These are phyloP conservation scores for Coniella vitis DNA, from an alignment of 2,329 filamentous ascomycete species.

Conservation along the genomic window DNA sequence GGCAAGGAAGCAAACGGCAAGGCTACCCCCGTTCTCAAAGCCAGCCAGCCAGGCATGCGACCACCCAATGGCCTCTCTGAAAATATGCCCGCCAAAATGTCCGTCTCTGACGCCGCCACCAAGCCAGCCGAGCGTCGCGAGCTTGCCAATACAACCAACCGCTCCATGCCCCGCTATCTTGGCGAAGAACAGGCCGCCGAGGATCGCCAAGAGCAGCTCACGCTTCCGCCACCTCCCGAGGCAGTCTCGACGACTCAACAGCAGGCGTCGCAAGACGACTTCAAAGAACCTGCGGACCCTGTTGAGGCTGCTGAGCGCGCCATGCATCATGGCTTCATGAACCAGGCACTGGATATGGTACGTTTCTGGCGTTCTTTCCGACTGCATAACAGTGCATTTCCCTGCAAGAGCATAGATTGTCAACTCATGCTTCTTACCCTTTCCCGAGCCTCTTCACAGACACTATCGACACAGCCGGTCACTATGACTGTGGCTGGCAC, in stretches of 20 bases:
- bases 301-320: constrained; percentile 28
- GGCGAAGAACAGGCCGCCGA: constrained; percentile 10
- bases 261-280: background rate
- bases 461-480: background rate
- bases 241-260: background rate
- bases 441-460: background rate
- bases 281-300: constrained; percentile 26
- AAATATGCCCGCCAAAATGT: background rate
- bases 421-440: background rate
- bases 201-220: constrained; percentile 11
- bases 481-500: background rate
- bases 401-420: background rate
- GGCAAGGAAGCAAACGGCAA: background rate
- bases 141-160: constrained; percentile 6
- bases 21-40: background rate
- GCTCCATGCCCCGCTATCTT: background rate
- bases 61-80: background rate
- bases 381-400: constrained; percentile 1
- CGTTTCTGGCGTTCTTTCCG: constrained; percentile 20
- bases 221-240: constrained; percentile 4
- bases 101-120: background rate
- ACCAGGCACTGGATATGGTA: constrained; percentile 82
- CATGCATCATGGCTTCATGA: constrained; percentile 61
- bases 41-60: background rate
- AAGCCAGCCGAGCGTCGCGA: background rate